Evolutionary conservation across 257 asterid genomes (phyloP).

Genomic region (Buddleja alternifolia): DNA sequence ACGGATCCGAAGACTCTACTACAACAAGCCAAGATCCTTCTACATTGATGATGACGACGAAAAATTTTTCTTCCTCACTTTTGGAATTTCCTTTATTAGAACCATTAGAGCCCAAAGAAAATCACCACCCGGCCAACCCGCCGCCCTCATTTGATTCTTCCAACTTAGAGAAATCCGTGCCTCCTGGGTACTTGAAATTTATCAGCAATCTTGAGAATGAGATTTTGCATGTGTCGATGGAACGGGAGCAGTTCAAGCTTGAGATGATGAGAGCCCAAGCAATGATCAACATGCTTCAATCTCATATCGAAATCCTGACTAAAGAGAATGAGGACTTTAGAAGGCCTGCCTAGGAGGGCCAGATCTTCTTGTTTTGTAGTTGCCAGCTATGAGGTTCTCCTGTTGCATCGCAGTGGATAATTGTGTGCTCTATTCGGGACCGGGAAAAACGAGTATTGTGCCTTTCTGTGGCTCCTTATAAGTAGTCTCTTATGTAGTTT

Average conservation of each 20-base stretch:
- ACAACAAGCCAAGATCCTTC: slow-evolving; percentile 82
- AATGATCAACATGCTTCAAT: slow-evolving; percentile 87
- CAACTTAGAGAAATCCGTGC: slow-evolving; percentile 88
- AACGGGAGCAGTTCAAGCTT: slow-evolving; percentile 82
- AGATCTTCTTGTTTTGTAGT: slow-evolving; percentile 36
- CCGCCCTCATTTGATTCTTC: slow-evolving; percentile 74
- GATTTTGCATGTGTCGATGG: slow-evolving; percentile 84
- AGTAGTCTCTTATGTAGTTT: slow-evolving; percentile 32
- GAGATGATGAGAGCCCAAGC: slow-evolving; percentile 97
- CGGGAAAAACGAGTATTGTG: slow-evolving; percentile 45
- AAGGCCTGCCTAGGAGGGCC: slow-evolving; percentile 40
- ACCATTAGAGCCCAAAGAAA: slow-evolving; percentile 63
- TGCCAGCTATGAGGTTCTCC: slow-evolving; percentile 7
- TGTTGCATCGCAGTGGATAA: slow-evolving; percentile 19
- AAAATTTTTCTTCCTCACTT: slow-evolving; percentile 53
- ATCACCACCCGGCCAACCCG: slow-evolving; percentile 36
- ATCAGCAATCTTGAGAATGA: slow-evolving; percentile 84
- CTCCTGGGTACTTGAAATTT: slow-evolving; percentile 88
- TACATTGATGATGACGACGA: slow-evolving; percentile 69
- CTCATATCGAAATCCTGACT: slow-evolving; percentile 60
- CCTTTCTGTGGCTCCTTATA: slow-evolving; percentile 26
- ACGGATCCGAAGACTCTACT: slow-evolving; percentile 94
- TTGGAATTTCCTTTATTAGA: slow-evolving; percentile 71
- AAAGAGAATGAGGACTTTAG: slow-evolving; percentile 72
- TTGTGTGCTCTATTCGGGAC: slow-evolving; percentile 31